Percentiles rank a stretch among this genome's conserved stretches.
Conservation (phyloP, 768 basidiomycete genomes). For the Tephrocybe sp. region DNA sequence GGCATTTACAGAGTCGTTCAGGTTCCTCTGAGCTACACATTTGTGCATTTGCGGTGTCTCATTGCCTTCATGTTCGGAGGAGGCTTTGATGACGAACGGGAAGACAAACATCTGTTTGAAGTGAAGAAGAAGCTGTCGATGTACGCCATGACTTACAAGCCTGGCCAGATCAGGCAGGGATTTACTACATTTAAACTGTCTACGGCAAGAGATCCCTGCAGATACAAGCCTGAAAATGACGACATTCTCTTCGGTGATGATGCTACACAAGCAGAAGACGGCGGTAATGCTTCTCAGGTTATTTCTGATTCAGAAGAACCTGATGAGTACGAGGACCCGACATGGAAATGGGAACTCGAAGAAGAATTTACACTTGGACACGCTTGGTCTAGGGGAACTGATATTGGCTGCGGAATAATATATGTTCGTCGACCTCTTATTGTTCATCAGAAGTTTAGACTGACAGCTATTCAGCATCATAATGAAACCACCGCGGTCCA, state of each 20-base stretch:
- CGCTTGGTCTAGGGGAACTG: constrained; percentile 54
- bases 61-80: constrained; percentile 60
- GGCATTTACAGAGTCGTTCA: constrained; percentile 66
- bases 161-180: constrained; percentile 55
- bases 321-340: constrained; percentile 36
- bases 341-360: constrained; percentile 71
- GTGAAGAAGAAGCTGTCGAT: constrained; percentile 48
- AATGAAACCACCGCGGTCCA: constrained; percentile 53
- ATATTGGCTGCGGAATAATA: constrained; percentile 48
- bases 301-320: constrained; percentile 22
- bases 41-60: constrained; percentile 62
- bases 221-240: constrained; percentile 35
- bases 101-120: constrained; percentile 60
- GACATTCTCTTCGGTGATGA: constrained; percentile 30
- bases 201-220: constrained; percentile 50
- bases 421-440: constrained; percentile 48
- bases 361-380: constrained; percentile 61
- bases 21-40: constrained; percentile 70
- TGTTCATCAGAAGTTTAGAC: neutral
- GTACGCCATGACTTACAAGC: constrained; percentile 37
- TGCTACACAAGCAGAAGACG: constrained; percentile 30
- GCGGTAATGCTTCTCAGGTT: constrained; percentile 37
- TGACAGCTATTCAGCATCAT: constrained; percentile 45
- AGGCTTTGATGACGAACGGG: constrained; percentile 17
- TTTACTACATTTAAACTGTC: constrained; percentile 51